Base-by-base conservation (phyloP, 257 asterid species). In the Scutellaria baicalensis region DNA sequence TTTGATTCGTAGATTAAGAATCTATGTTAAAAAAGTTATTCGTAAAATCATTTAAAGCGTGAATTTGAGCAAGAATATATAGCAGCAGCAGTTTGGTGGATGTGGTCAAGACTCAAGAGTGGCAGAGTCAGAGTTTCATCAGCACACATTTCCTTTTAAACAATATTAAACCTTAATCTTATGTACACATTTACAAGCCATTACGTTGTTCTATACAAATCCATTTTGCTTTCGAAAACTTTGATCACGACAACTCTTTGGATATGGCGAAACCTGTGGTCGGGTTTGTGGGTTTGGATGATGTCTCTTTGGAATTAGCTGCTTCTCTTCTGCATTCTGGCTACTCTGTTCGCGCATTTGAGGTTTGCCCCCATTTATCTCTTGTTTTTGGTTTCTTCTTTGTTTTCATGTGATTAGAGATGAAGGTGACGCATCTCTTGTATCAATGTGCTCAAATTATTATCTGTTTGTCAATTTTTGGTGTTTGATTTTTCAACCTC, bases 221-320 rank as follows among this genome's bases (percentile, higher is more conserved):
- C 18, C 9, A 36, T 9, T 31, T 27, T 2, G n/a, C 10, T 14
- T n/a, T 45, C 13, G 33, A n/a, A 13, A 55, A 55, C n/a, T 0
- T 27, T 27, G 33, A 11, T 57, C 44, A 20, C 44, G 73, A 73
- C 63, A 1, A 27, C 2, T 27, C 33, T 27, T 27, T 27, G 33
- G 33, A 27, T 27, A 93, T 93, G 98, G 92, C 70, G 9, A 55
- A 71, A 68, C 62, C 72, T 17, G 74, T 60, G 16, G 92, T 93
- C 70, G 95, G 97, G 2, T 93, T 90, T 71, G 83, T 85, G 70
- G 98, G 97, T 3, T 76, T 90, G 88, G 92, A 93, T 71, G 89
- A 80, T 20, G 73, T 90, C 73, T 87, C 94, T 56, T 80, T 88
- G 88, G 81, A 87, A 71, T 64, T 90, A 64, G 95, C 96, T 62